Evolutionary conservation across 495 filamentous ascomycete species (phyloP).

Genomic region (Neurospora africana): DNA sequence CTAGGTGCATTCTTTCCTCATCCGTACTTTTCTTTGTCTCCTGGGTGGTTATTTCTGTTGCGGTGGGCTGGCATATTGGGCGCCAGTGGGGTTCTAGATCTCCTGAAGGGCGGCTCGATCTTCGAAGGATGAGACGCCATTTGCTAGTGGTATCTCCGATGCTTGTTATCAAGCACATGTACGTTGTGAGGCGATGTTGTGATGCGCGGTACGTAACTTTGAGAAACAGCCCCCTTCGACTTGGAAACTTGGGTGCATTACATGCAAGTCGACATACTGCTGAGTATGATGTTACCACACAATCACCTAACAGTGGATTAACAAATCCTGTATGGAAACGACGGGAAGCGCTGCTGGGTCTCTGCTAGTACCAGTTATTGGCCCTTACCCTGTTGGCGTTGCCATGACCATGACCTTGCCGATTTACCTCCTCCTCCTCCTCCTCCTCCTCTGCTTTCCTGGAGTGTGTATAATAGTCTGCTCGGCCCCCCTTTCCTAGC

Average conservation of each 20-base stretch:
- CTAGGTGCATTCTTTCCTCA: neutral
- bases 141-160: neutral
- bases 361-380: neutral
- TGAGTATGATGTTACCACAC: neutral
- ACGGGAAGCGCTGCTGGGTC: neutral
- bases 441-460: neutral
- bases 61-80: neutral
- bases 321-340: neutral
- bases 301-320: neutral
- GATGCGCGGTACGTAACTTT: neutral
- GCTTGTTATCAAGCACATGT: neutral
- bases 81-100: neutral
- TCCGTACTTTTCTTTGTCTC: neutral
- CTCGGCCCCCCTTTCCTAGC: neutral
- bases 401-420: neutral
- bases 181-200: neutral
- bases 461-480: neutral
- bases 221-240: neutral
- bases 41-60: neutral
- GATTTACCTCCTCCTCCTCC: neutral
- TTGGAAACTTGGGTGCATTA: neutral
- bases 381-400: neutral
- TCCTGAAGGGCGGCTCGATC: neutral
- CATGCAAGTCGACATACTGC: neutral
- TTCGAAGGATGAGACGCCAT: neutral